Conservation (phyloP, 1,284 basidiomycete species). For the Malassezia equina region DNA sequence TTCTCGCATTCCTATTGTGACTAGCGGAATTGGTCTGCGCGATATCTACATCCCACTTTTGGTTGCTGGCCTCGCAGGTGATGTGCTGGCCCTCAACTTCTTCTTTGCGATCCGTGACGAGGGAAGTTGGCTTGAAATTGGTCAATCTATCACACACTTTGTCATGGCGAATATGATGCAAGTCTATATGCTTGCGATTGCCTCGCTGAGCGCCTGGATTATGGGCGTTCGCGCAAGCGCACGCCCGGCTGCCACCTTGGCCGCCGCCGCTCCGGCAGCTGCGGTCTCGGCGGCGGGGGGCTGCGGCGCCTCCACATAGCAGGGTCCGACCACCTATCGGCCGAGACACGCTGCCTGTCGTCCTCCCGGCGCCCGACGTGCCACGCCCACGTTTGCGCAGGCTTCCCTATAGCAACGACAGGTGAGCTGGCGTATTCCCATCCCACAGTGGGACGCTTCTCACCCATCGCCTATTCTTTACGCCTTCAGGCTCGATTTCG, state of each 20-base stretch:
- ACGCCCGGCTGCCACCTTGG: background rate
- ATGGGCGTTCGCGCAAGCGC: slow-evolving; percentile 10
- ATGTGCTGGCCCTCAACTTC: slow-evolving; percentile 59
- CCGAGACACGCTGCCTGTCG: background rate
- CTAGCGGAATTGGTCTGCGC: slow-evolving; percentile 28
- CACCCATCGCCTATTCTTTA: slow-evolving; percentile 22
- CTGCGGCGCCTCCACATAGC: slow-evolving; percentile 1
- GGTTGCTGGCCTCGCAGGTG: slow-evolving; percentile 31
- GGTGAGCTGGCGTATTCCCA: background rate
- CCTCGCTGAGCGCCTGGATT: slow-evolving; percentile 19
- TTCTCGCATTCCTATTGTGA: background rate
- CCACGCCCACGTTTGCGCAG: background rate
- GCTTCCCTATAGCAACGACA: background rate
- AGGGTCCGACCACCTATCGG: background rate
- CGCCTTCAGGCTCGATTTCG: slow-evolving; percentile 15
- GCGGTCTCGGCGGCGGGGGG: background rate
- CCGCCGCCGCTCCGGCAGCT: slow-evolving; percentile 1
- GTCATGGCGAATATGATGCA: slow-evolving; percentile 70
- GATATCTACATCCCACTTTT: slow-evolving; percentile 25
- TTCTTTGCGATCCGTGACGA: slow-evolving; percentile 73
- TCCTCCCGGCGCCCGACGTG: background rate
- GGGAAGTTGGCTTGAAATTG: slow-evolving; percentile 81
- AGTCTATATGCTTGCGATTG: slow-evolving; percentile 55
- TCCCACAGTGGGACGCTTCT: slow-evolving; percentile 16
- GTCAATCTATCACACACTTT: slow-evolving; percentile 77